phyloP scores from a whole-genome alignment of 371 early-diverging fungal species.

The Syncephalastrum sp. region DNA sequence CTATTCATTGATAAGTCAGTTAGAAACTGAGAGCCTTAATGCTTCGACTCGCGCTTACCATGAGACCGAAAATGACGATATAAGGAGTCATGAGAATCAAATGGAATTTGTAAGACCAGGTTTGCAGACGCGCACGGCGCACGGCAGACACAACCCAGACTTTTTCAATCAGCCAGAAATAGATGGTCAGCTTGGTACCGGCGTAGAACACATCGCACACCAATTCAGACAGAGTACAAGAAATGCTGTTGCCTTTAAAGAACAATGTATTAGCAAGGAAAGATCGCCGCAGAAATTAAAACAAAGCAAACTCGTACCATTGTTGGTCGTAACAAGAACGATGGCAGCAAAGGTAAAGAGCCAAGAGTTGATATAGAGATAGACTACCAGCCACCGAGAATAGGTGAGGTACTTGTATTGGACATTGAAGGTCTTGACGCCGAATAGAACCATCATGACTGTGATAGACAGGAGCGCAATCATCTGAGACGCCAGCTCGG shows the following conservation, averaged over 20 bases:
- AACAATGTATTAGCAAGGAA: neutral
- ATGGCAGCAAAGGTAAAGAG: conserved; percentile 39
- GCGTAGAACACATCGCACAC: conserved; percentile 34
- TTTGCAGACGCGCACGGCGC: conserved; percentile 28
- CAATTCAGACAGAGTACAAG: conserved; percentile 28
- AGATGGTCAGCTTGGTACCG: conserved; percentile 31
- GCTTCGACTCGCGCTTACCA: conserved; percentile 23
- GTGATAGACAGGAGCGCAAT: conserved; percentile 33
- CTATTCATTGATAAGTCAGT: conserved; percentile 14
- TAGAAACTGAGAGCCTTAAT: no score
- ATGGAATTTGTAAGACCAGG: conserved; percentile 40
- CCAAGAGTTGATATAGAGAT: conserved; percentile 43
- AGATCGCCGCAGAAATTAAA: no score
- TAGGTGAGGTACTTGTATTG: conserved; percentile 32
- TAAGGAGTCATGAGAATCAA: conserved; percentile 40
- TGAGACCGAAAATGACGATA: conserved; percentile 41
- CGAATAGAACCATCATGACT: conserved; percentile 38
- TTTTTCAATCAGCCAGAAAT: conserved; percentile 33
- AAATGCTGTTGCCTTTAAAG: conserved; percentile 23
- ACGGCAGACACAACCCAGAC: conserved; percentile 38
- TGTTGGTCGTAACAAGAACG: conserved; percentile 44
- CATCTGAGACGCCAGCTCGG: conserved; percentile 32
- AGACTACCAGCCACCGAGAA: conserved; percentile 40
- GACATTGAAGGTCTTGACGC: conserved; percentile 43
- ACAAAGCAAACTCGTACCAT: conserved; percentile 15